Evolutionary conservation across 1,284 basidiomycete species (phyloP), one percentile per base, ranked within the genome.

Genomic region (Ustilago xerochloae): DNA sequence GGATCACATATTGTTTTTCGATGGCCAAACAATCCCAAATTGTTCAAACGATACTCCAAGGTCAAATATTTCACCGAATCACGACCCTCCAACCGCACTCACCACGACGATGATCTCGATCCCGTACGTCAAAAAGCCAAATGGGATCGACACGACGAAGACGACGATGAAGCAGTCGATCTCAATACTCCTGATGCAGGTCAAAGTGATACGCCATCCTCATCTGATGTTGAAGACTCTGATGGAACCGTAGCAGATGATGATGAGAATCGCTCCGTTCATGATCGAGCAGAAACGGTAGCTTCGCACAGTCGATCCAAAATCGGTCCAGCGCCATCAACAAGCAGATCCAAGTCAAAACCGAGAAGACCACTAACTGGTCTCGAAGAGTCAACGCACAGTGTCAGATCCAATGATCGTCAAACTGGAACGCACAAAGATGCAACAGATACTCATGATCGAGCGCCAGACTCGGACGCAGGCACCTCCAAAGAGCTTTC

Each of bases 1-100:
- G 81, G 80, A 8, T 64, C 80, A 2, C 70, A 79, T 35, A 63
- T 84, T 39, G 77, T 76, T 38, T 84, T 84, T 47, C 81, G 78
- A 24, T 84, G 74, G 73, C 82, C 82, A 13, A 78, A 77, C 46
- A 60, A 71, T 22, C 81, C 81, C 12, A 65, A 57, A 22, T 49
- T 80, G 26, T 72, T 75, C 54, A 78, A 77, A 28, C 67, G 79
- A 12, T 75, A 75, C 45, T 78, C 78, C 22, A 76, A 73, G 28
- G 69, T 83, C 56, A 67, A 70, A 26, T 83, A 84, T 68, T 82
- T 72, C 47, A 72, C 75, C 33, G 67, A 68, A 18, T 15, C 63
- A 8, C 63, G 52, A 4, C 51, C 59, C 4, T 38, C 46, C 5
- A 48, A 51, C 29, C 51, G 58, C 30, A 4, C 49, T 1, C 50